Conservation (phyloP, 176 grass and related monocot species). For the Poa pratensis region DNA sequence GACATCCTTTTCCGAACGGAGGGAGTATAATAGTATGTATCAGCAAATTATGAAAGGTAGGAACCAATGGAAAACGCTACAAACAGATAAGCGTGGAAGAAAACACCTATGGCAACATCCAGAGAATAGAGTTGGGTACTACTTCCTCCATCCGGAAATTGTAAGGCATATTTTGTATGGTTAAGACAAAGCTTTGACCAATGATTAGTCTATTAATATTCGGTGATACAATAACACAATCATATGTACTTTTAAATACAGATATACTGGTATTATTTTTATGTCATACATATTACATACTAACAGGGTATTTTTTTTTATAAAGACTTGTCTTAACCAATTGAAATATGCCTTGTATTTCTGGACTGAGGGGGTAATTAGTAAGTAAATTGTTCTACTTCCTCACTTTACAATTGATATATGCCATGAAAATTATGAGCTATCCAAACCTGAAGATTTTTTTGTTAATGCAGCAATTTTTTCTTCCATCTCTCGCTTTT, state of each 20-base stretch:
- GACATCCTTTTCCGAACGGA: too few relatives aligned
- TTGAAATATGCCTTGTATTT: not conserved
- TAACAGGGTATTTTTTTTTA: not conserved
- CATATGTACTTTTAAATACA: too few relatives aligned
- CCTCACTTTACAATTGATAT: not conserved
- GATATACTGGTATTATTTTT: not conserved
- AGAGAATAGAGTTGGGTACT: not conserved
- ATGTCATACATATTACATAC: not conserved
- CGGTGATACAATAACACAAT: too few relatives aligned
- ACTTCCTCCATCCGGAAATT: not conserved
- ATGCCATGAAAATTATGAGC: conserved; percentile 1
- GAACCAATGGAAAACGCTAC: not conserved
- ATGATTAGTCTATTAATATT: not conserved
- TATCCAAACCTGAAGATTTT: conserved; percentile 77
- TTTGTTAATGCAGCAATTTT: conserved; percentile 69
- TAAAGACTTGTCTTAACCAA: not conserved
- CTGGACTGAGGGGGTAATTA: not conserved
- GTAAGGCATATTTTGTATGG: not conserved
- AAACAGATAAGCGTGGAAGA: not conserved
- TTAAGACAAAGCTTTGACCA: not conserved
- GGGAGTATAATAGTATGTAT: not conserved
- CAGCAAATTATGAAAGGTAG: conserved; percentile 19
- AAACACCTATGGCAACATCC: not conserved
- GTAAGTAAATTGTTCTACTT: not conserved
- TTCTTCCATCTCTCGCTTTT: conserved; percentile 85